Conservation (phyloP, 495 filamentous ascomycete species). For the Oidiodendron maius region DNA sequence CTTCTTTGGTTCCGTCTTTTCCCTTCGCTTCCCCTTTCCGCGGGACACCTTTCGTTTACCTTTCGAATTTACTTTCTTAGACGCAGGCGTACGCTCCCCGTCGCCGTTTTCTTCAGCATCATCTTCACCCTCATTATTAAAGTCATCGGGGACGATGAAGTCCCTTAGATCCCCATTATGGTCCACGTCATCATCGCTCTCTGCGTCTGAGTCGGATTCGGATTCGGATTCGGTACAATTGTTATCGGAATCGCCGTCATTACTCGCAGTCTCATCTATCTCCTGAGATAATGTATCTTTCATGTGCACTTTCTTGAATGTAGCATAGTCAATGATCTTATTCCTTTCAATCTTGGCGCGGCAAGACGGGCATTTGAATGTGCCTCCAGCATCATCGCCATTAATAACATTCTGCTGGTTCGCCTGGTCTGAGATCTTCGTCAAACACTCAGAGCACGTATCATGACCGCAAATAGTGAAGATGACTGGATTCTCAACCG, state of each 20-base stretch:
- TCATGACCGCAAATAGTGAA: slow-evolving; percentile 83
- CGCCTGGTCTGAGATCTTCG: slow-evolving; percentile 51
- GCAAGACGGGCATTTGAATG: slow-evolving; percentile 72
- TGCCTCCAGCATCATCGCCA: slow-evolving; percentile 49
- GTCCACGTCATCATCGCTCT: slow-evolving; percentile 36
- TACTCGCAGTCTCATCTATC: slow-evolving; percentile 22
- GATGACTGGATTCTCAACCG: slow-evolving; percentile 66
- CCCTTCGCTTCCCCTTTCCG: slow-evolving; percentile 29
- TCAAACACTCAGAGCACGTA: slow-evolving; percentile 74
- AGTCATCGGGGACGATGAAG: slow-evolving; percentile 51
- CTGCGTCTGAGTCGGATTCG: slow-evolving; percentile 34
- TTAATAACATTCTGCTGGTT: slow-evolving; percentile 41
- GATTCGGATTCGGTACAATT: slow-evolving; percentile 23
- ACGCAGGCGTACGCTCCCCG: slow-evolving; percentile 24
- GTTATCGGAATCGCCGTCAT: slow-evolving; percentile 21
- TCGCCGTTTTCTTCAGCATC: slow-evolving; percentile 16
- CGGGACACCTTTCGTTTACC: slow-evolving; percentile 12
- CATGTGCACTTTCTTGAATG: slow-evolving; percentile 73
- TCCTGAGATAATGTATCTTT: slow-evolving; percentile 21
- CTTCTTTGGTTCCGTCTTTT: slow-evolving; percentile 29
- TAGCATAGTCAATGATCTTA: slow-evolving; percentile 64
- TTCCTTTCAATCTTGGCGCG: slow-evolving; percentile 54
- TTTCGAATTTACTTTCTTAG: slow-evolving; percentile 24
- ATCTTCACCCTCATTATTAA: slow-evolving; percentile 5
- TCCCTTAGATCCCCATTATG: slow-evolving; percentile 44